Evolutionary conservation across 805 yeast species (phyloP).

Genomic region (Isabelozyma pseudorhagii): DNA sequence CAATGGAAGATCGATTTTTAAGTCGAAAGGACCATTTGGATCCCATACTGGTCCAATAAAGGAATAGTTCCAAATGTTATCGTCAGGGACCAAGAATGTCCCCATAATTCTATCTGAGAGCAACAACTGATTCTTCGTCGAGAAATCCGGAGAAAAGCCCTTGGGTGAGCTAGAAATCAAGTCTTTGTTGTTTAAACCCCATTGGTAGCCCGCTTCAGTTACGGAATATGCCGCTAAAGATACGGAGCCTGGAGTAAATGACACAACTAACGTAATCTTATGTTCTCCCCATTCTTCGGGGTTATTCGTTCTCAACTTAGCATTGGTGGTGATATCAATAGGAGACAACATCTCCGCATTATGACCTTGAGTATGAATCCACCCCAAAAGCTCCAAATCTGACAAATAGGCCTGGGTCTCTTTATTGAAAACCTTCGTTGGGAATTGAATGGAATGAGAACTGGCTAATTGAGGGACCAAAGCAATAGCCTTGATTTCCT

Average conservation of each 20-base stretch:
- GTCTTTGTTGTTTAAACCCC: conserved; percentile 73
- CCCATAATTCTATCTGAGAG: conserved; percentile 77
- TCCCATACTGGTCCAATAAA: conserved; percentile 86
- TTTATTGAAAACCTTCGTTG: conserved; percentile 42
- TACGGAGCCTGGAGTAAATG: conserved; percentile 81
- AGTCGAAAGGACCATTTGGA: conserved; percentile 51
- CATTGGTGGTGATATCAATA: conserved; percentile 63
- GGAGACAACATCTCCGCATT: conserved; percentile 66
- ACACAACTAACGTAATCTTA: conserved; percentile 58
- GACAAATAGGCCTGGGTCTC: conserved; percentile 16
- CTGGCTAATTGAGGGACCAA: conserved; percentile 88
- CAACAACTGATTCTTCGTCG: conserved; percentile 62
- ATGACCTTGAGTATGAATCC: conserved; percentile 87
- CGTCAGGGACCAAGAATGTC: conserved; percentile 80
- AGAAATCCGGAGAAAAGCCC: conserved; percentile 63
- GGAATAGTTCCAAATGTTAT: conserved; percentile 85
- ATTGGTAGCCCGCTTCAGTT: conserved; percentile 61
- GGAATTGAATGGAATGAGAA: conserved; percentile 60
- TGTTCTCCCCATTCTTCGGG: conserved; percentile 37
- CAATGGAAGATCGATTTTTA: conserved; percentile 76
- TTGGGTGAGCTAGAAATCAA: conserved; percentile 53
- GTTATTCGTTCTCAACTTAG: conserved; percentile 35
- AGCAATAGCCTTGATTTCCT: conserved; percentile 73
- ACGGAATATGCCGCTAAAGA: conserved; percentile 66
- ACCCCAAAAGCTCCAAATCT: conserved; percentile 77